A percentile compares a stretch with the other conserved stretches of the same genome.
These are phyloP conservation scores for Xerocomellus amylosporus DNA, from an alignment of 768 basidiomycete species.

Conservation along the genomic window DNA sequence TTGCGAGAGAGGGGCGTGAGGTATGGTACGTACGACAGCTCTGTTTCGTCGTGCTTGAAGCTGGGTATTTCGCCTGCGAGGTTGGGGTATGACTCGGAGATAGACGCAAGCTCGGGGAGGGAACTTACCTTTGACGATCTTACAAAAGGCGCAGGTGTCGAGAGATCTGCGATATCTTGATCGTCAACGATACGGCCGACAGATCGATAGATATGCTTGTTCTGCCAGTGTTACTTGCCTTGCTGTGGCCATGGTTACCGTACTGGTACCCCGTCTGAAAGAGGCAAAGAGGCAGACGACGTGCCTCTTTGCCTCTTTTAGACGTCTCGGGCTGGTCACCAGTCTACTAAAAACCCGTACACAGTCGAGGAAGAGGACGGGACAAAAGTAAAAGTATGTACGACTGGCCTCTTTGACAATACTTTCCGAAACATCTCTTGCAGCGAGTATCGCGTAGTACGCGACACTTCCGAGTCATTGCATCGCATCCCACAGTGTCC, in stretches of 20 bases:
- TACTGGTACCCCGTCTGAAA: no score
- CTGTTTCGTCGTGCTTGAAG: constrained; percentile 77
- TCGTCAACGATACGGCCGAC: neutral
- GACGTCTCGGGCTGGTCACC: no score
- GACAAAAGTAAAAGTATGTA: no score
- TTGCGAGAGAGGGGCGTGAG: neutral
- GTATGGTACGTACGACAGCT: constrained; percentile 53
- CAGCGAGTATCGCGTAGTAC: no score
- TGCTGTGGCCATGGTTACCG: constrained; percentile 1
- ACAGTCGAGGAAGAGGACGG: no score
- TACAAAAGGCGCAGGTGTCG: constrained; percentile 83
- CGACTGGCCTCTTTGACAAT: no score
- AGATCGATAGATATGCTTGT: neutral
- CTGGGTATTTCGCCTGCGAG: constrained; percentile 81
- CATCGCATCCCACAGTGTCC: no score
- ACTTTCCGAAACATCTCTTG: no score
- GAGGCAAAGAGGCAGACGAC: no score
- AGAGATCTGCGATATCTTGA: constrained; percentile 40
- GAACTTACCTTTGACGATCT: constrained; percentile 75
- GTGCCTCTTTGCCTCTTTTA: no score
- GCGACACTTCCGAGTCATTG: no score
- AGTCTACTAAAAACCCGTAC: no score
- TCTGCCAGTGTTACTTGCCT: constrained; percentile 11
- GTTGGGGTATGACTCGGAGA: neutral
- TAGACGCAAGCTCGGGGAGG: neutral